Conservation (phyloP, 164 flowering plant genomes). For the Kalanchoe fedtschenkoi region DNA sequence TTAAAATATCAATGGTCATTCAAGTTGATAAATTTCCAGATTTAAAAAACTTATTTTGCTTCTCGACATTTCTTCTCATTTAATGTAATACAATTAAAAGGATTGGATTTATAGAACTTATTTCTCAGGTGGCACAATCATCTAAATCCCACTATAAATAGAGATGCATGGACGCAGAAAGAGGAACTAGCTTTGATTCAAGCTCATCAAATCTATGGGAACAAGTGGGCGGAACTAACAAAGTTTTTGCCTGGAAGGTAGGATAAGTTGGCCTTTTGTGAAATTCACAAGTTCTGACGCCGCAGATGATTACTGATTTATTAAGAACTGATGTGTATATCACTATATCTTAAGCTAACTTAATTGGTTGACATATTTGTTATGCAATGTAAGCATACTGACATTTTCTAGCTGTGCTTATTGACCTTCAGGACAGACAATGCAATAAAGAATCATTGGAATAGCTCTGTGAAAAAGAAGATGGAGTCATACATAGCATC, state of each 20-base stretch:
- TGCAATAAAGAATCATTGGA: conserved; percentile 99
- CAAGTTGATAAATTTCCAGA: too few relatives aligned
- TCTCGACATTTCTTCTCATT: neutral
- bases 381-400: neutral
- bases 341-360: neutral
- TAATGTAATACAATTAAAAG: neutral
- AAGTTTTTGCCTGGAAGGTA: conserved; percentile 96
- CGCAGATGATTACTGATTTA: too few relatives aligned
- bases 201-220: conserved; percentile 89
- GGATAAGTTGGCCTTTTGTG: neutral
- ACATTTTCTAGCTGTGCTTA: neutral
- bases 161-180: conserved; percentile 97
- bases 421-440: conserved; percentile 80
- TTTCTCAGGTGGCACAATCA: conserved; percentile 93
- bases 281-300: neutral
- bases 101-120: neutral
- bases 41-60: neutral
- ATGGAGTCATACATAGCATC: conserved; percentile 72
- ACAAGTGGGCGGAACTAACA: conserved; percentile 96
- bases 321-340: neutral
- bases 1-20: neutral
- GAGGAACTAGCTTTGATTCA: conserved; percentile 83
- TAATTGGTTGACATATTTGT: neutral
- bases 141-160: conserved; percentile 88
- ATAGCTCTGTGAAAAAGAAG: conserved; percentile 94